These are phyloP conservation scores for Magnaporthales sp. DNA, from an alignment of 2,329 filamentous ascomycete genomes.

Conservation along the genomic window DNA sequence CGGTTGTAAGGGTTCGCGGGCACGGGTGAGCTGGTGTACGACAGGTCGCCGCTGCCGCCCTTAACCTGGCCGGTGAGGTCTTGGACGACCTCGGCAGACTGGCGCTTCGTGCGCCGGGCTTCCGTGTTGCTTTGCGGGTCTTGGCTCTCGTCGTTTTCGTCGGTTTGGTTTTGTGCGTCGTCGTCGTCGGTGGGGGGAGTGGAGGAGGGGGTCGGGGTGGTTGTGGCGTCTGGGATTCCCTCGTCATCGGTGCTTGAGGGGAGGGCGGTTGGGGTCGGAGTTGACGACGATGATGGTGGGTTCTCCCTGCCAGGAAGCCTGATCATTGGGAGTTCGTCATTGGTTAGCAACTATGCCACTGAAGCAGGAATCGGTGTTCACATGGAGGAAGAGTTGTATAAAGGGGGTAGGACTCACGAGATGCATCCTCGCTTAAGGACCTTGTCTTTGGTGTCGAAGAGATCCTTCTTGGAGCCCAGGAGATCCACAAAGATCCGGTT, in stretches of 20 bases:
- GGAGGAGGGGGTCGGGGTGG: no score
- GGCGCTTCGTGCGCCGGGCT: no score
- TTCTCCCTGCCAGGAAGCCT: neutral
- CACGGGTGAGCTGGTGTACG: constrained; percentile 11
- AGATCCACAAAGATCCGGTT: constrained; percentile 17
- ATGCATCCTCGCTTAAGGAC: constrained; percentile 14
- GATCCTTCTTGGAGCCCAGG: constrained; percentile 9
- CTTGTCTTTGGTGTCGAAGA: constrained; percentile 16
- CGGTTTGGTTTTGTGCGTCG: no score
- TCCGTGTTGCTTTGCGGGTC: no score
- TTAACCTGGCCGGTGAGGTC: neutral
- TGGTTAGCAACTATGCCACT: neutral
- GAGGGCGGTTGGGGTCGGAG: no score
- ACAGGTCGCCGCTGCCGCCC: neutral
- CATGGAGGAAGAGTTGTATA: no score
- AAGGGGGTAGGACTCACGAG: neutral
- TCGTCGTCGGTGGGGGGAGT: no score
- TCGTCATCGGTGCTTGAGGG: no score
- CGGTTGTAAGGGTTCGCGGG: constrained; percentile 12
- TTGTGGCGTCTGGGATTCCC: no score
- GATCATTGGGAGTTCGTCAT: neutral
- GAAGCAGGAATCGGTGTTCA: no score
- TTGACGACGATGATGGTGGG: neutral
- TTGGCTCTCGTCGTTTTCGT: no score
- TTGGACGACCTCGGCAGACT: neutral